Base-by-base conservation (phyloP, 2,329 filamentous ascomycete species). In the Pezicula neosporulosa region DNA sequence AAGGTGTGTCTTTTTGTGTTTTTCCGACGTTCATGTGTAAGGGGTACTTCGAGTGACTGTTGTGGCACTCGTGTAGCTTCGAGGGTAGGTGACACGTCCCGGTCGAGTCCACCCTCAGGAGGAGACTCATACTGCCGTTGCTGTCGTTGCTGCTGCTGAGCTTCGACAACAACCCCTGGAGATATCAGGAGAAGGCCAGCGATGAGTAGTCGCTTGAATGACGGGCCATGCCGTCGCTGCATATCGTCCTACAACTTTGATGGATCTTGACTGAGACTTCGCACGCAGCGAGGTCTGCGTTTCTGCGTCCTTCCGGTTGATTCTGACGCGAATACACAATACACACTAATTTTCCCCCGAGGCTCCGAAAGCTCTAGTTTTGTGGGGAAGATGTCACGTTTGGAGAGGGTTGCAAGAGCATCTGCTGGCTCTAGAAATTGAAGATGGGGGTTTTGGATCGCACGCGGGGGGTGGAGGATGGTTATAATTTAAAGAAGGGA, bases 101-200 rank as follows among this genome's bases (percentile, higher is more conserved):
- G 48, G 21, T 62, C 56, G 53, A 59, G 43, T 19, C 53, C 58
- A 19, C 53, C 58, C 50, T 69, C 65, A 48, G 60, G 65, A 21
- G 58, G 61, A 35, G 62, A 65, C 44, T 63, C 57, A 49, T 66
- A 57, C 49, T 57, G 58, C 46, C 60, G 59, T 48, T 45, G 60
- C 47, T 62, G 68, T 60, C 68, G 72, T 55, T 78, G 78, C 76
- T 84, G 82, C 78, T 83, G 82, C 77, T 82, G 82, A 78, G 80
- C 81, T 63, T 83, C 77, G 72, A 79, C 78, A 59, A 83, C 70
- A 71, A 75, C 30, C 30, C 30, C 30, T 33, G 30, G 80, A 48
- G 81, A 80, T 53, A 86, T 66, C 50, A 85, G 68, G 51, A 85
- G 70, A 56, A 83, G 68, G 61, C 77, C 78, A 66, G 84, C 74